phyloP scores from a whole-genome alignment of 257 asterid species.

The Jaltomata sinuosa region DNA sequence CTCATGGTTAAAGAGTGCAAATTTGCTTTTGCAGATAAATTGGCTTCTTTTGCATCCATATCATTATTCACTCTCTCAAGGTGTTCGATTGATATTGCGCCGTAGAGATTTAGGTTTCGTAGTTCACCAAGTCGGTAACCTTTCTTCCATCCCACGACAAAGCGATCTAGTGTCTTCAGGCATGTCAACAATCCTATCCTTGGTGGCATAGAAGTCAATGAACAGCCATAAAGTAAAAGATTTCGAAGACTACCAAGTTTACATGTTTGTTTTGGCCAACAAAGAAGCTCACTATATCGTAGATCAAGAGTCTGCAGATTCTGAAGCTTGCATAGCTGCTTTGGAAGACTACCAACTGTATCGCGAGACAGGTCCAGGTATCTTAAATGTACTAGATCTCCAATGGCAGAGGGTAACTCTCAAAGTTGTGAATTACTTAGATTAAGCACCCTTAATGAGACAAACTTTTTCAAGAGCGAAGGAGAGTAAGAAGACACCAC shows the following conservation, averaged over 20 bases:
- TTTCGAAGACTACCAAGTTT: constrained; percentile 6
- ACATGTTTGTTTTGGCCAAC: constrained; percentile 1
- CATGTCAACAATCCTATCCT: background rate
- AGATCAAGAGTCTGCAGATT: constrained; percentile 10
- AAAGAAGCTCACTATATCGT: too few relatives aligned
- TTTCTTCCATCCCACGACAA: background rate
- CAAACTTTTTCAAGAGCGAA: background rate
- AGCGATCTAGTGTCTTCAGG: background rate
- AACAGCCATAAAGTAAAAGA: too few relatives aligned
- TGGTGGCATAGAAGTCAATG: background rate
- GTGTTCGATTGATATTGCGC: background rate
- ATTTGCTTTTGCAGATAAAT: constrained; percentile 1
- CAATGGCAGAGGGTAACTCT: background rate
- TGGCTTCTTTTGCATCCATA: constrained; percentile 14
- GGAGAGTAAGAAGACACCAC: background rate
- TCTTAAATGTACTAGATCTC: background rate
- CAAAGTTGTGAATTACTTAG: too few relatives aligned
- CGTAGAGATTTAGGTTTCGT: background rate
- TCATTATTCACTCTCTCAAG: constrained; percentile 14
- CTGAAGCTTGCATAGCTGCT: background rate
- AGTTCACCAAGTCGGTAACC: background rate
- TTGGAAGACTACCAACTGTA: background rate
- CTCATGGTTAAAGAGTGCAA: too few relatives aligned
- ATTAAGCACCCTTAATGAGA: too few relatives aligned
- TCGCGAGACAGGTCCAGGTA: background rate